A percentile compares a stretch with the other conserved stretches of the same genome.
These are phyloP conservation scores for Monoraphidium neglectum DNA, from an alignment of 139 green algal genomes.

Conservation along the genomic window DNA sequence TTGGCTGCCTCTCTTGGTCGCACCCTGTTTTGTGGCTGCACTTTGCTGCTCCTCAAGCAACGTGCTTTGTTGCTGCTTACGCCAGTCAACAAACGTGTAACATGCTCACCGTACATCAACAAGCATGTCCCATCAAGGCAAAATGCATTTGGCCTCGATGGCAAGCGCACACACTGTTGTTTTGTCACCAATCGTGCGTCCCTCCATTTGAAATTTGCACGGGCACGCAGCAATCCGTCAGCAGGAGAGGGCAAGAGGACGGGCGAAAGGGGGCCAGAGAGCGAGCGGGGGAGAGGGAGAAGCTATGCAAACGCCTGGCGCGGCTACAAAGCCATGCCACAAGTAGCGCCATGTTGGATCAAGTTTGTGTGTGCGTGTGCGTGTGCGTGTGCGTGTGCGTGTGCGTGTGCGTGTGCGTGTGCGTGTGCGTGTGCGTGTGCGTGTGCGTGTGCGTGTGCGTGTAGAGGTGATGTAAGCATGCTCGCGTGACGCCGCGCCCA, in stretches of 20 bases:
- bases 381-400: not conserved
- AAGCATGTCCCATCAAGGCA: no score
- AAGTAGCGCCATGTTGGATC: not conserved
- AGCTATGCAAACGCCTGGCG: slow-evolving; percentile 45
- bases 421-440: not conserved
- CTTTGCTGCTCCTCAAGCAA: no score
- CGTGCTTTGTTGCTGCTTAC: no score
- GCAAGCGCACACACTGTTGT: no score
- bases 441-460: not conserved
- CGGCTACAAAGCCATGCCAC: not conserved
- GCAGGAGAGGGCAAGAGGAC: slow-evolving; percentile 36
- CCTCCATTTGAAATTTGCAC: not conserved
- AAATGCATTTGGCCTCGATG: no score
- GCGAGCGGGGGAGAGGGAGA: slow-evolving; percentile 36
- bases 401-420: not conserved
- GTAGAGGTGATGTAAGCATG: not conserved
- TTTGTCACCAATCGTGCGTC: no score
- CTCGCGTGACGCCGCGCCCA: not conserved
- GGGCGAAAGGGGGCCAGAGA: slow-evolving; percentile 50
- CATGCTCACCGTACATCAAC: no score
- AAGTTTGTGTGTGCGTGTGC: not conserved
- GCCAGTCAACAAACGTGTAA: no score
- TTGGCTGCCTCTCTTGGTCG: no score
- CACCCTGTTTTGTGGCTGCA: no score
- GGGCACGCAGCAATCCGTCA: slow-evolving; percentile 39